A percentile compares a stretch with the other conserved stretches of the same genome.
These are phyloP conservation scores for Kwoniella dejecticola DNA, from an alignment of 768 basidiomycete species.

Conservation along the genomic window DNA sequence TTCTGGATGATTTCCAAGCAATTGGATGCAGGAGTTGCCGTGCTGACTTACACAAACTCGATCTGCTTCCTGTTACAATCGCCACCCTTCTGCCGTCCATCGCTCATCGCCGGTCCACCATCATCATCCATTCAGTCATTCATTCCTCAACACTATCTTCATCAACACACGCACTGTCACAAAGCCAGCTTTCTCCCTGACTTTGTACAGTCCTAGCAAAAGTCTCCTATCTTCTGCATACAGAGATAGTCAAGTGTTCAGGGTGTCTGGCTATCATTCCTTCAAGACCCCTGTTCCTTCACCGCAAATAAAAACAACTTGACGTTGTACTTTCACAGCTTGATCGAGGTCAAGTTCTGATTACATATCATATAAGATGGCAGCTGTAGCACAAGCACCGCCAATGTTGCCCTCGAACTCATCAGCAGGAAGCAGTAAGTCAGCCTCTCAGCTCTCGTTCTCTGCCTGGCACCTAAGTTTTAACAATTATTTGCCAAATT, in stretches of 20 bases:
- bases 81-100: constrained; percentile 1
- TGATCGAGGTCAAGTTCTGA: not conserved
- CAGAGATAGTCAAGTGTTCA: too few species aligned
- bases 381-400: constrained; percentile 40
- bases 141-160: too few species aligned
- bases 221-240: too few species aligned
- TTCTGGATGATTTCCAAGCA: not conserved
- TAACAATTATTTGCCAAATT: constrained; percentile 8
- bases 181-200: too few species aligned
- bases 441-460: not conserved
- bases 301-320: not conserved
- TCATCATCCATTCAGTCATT: not conserved
- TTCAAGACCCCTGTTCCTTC: not conserved
- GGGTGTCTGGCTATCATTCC: not conserved
- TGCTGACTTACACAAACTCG: not conserved
- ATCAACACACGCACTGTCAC: too few species aligned
- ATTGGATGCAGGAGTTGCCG: not conserved
- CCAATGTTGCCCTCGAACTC: constrained; percentile 19
- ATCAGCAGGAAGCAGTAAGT: constrained; percentile 22
- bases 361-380: constrained; percentile 23
- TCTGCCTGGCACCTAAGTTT: not conserved
- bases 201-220: too few species aligned
- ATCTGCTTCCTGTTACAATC: not conserved
- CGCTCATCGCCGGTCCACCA: constrained; percentile 3
- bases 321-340: not conserved